These are phyloP conservation scores for Saccharomyces mikatae DNA, from an alignment of 805 yeast species.

Conservation along the genomic window DNA sequence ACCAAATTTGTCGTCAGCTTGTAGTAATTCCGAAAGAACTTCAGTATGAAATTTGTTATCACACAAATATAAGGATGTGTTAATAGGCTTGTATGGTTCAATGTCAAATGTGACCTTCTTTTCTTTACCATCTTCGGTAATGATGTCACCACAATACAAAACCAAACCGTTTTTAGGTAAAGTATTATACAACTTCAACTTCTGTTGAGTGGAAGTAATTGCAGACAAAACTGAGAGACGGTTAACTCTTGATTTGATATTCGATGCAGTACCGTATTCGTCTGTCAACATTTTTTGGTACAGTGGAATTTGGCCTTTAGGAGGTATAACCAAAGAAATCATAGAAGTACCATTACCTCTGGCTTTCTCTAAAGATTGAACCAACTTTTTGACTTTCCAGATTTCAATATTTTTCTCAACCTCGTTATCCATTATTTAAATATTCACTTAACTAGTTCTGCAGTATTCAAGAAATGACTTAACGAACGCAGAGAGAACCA, in stretches of 20 bases:
- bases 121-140: constrained; percentile 95
- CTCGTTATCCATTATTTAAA: constrained; percentile 44
- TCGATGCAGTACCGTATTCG: constrained; percentile 98
- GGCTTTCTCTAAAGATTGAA: constrained; percentile 80
- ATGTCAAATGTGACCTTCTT: constrained; percentile 94
- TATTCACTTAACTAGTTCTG: background rate
- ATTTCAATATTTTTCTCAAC: constrained; percentile 96
- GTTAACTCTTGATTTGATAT: constrained; percentile 95
- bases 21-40: constrained; percentile 86
- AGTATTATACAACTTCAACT: constrained; percentile 76
- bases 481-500: background rate
- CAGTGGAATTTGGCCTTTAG: constrained; percentile 85
- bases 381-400: constrained; percentile 96
- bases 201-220: constrained; percentile 96
- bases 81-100: constrained; percentile 98
- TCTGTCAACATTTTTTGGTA: constrained; percentile 88
- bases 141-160: constrained; percentile 95
- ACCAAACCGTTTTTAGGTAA: constrained; percentile 96
- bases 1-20: constrained; percentile 93
- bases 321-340: constrained; percentile 95
- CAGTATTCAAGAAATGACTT: background rate
- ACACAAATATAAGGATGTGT: constrained; percentile 91
- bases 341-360: constrained; percentile 99
- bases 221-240: constrained; percentile 92
- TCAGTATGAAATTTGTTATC: constrained; percentile 98